Evolutionary conservation across 2,329 filamentous ascomycete species (phyloP).

Genomic region (Aspergillus pseudoviridinutans): DNA sequence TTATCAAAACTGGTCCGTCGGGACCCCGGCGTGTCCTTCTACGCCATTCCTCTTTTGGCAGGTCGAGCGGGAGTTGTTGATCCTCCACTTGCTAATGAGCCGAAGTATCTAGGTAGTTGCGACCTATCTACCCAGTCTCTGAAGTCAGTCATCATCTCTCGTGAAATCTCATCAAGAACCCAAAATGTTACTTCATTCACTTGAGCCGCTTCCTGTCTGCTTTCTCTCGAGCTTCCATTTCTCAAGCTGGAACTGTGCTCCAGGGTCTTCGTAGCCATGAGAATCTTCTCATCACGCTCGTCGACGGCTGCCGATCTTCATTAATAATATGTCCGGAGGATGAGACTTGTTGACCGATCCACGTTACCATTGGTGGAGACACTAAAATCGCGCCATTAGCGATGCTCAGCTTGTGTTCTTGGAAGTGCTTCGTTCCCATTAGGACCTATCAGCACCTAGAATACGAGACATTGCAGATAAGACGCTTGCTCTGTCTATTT

Average conservation of each 20-base stretch:
- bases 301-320: not conserved
- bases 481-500: not conserved
- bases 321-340: not conserved
- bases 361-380: not conserved
- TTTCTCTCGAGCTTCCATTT: no score
- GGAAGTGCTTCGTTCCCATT: not conserved
- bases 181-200: not conserved
- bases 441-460: not conserved
- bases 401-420: not conserved
- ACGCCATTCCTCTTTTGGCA: not conserved
- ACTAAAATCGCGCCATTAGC: not conserved
- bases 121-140: not conserved
- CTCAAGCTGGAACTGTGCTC: no score
- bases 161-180: not conserved
- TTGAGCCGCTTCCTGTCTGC: not conserved
- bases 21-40: not conserved
- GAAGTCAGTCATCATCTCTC: not conserved
- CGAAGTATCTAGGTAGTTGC: no score
- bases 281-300: not conserved
- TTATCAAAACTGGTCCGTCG: not conserved
- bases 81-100: not conserved
- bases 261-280: not conserved
- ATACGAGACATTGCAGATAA: not conserved
- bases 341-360: not conserved
- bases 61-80: not conserved